A percentile compares a stretch with the other conserved stretches of the same genome.
Evolutionary conservation across 164 flowering plant species (phyloP).

Genomic region (Liquidambar formosana): DNA sequence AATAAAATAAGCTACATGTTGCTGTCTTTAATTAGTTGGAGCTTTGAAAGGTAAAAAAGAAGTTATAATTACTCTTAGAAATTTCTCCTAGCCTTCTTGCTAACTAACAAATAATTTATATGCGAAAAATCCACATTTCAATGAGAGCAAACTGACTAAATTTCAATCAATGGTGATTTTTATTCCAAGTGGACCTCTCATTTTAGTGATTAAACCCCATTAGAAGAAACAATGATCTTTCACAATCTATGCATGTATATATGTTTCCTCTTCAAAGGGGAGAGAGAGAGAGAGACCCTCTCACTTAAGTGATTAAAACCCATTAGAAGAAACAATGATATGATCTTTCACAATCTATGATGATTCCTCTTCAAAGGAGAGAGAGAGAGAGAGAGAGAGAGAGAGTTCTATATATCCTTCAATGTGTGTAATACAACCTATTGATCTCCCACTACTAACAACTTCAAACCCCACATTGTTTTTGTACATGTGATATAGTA

Average conservation of each 20-base stretch:
- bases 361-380: too few relatives aligned
- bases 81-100: slow-evolving; percentile 7
- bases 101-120: slow-evolving; percentile 22
- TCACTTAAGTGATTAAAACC: slow-evolving; percentile 5
- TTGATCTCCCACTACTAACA: slow-evolving; percentile 21
- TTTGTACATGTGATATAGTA: slow-evolving; percentile 24
- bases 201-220: not conserved
- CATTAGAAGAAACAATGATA: not conserved
- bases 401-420: slow-evolving; percentile 10
- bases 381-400: slow-evolving; percentile 25
- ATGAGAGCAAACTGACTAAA: slow-evolving; percentile 18
- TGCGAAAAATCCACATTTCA: slow-evolving; percentile 4
- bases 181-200: slow-evolving; percentile 17
- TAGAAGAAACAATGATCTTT: slow-evolving; percentile 2
- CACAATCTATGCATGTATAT: not conserved
- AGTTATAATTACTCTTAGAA: slow-evolving; percentile 19
- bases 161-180: not conserved
- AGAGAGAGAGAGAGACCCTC: slow-evolving; percentile 15
- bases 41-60: slow-evolving; percentile 1
- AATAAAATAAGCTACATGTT: too few relatives aligned
- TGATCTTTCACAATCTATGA: not conserved
- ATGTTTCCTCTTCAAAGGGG: too few relatives aligned
- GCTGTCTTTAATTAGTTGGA: not conserved
- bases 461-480: slow-evolving; percentile 4
- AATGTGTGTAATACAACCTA: slow-evolving; percentile 17